Base-by-base conservation (phyloP, 2,329 filamentous ascomycete genomes). In the Ophiostoma tasmaniense region DNA sequence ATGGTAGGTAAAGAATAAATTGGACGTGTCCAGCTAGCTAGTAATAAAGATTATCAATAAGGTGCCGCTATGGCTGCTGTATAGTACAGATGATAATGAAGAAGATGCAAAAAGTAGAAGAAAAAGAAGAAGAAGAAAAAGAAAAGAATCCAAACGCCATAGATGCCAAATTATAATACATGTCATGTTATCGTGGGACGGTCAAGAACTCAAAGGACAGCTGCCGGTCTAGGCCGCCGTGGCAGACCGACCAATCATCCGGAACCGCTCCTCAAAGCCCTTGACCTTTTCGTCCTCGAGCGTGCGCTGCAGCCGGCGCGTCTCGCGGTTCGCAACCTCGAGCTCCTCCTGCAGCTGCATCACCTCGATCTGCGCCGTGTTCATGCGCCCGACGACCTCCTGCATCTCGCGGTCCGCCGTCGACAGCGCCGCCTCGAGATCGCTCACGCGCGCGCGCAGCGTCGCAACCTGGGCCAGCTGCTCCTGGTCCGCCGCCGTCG, bases 321-420 rank as follows among this genome's bases (percentile, higher is more conserved):
- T 92, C 77, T 89, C 85, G 71, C 86, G 85, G 74, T 91, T 85
- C 25, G 91, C 90, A 72, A 90, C 88, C 74, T 95, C 91, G 74
- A 87, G 84, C 78, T 90, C 86, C 73, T 87, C 86, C 78, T 93
- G 91, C 70, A 96, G 82, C 76, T 91, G 86, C 75, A 90, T 87
- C 69, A 95, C 91, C 79, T 93, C 90, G 74, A 93, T 91, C 80
- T 95, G 91, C 11, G 91, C 90, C 73, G 83, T 82, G 79, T 92
- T 94, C 89, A 96, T 94, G 72, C 90, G 85, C 71, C 88, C 83
- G 8, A 96, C 90, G 8, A 95, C 91, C 77, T 92, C 88, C 76
- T 92, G 87, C 90, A 95, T 94, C 79, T 94, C 91, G 66, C 81
- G 81, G 75, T 95, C 92, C 20, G 92, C 90, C 72, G 92, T 86